Evolutionary conservation across 176 grass and related monocot species (phyloP).

Genomic region (Thalia dealbata): DNA sequence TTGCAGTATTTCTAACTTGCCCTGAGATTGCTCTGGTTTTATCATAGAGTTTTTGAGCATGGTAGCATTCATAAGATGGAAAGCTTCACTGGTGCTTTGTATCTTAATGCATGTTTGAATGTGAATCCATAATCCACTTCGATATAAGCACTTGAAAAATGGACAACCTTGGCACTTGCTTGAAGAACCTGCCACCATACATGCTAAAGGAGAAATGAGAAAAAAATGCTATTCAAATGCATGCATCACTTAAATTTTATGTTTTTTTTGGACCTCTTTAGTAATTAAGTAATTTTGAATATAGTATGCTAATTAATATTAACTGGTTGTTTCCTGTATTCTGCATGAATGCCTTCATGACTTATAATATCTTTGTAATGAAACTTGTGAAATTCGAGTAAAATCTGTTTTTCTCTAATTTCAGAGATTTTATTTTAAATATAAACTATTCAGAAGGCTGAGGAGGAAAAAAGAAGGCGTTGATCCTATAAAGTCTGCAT

Average conservation of each 20-base stretch:
- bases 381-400: background rate
- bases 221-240: no score
- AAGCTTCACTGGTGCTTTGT: no score
- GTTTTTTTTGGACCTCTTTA: no score
- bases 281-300: no score
- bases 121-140: no score
- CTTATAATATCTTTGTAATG: background rate
- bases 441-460: constrained; percentile 12
- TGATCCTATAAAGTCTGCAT: constrained; percentile 29
- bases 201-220: no score
- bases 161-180: background rate
- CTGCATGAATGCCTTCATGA: background rate
- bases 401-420: background rate
- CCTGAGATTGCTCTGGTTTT: background rate
- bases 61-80: background rate
- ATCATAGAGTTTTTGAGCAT: background rate
- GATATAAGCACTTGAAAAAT: background rate
- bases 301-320: no score
- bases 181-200: no score
- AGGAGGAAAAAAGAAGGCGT: constrained; percentile 23
- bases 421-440: constrained; percentile 23
- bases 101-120: no score
- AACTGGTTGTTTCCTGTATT: background rate
- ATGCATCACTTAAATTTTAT: no score
- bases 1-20: background rate